phyloP scores from a whole-genome alignment of 2,329 filamentous ascomycete species.

The Penicillium italicum region DNA sequence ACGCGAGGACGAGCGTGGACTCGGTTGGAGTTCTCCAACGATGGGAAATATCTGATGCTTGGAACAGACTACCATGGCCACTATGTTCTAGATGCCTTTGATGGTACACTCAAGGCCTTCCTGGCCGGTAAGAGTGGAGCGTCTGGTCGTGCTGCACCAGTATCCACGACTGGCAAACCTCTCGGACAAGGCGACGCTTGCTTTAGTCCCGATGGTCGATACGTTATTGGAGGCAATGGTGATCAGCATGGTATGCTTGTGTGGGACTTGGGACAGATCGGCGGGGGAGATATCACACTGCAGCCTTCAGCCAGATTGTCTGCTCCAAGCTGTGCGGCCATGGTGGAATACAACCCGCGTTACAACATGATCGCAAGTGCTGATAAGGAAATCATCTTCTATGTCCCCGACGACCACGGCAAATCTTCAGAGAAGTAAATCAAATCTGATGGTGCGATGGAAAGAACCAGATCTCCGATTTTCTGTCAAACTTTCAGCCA shows the following conservation, averaged over 20 bases:
- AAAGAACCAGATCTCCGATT: not conserved
- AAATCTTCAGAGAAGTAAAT: slow-evolving; percentile 34
- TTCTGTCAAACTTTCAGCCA: not conserved
- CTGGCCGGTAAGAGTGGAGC: slow-evolving; percentile 51
- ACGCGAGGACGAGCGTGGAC: slow-evolving; percentile 64
- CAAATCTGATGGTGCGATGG: not conserved
- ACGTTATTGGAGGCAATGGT: slow-evolving; percentile 74
- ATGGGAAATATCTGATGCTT: slow-evolving; percentile 81
- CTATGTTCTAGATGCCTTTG: slow-evolving; percentile 90
- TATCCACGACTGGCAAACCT: slow-evolving; percentile 54
- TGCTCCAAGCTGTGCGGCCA: slow-evolving; percentile 59
- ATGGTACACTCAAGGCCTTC: slow-evolving; percentile 73
- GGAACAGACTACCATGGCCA: slow-evolving; percentile 82
- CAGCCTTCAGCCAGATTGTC: slow-evolving; percentile 40
- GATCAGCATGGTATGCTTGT: slow-evolving; percentile 69
- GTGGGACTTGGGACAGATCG: slow-evolving; percentile 71
- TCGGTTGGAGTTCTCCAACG: slow-evolving; percentile 91
- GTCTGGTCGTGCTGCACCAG: slow-evolving; percentile 49
- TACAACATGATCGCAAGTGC: slow-evolving; percentile 90
- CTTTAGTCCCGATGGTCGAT: slow-evolving; percentile 85
- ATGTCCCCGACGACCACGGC: slow-evolving; percentile 64
- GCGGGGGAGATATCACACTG: slow-evolving; percentile 53
- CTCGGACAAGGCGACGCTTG: slow-evolving; percentile 70
- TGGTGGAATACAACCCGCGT: slow-evolving; percentile 83
- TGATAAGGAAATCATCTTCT: slow-evolving; percentile 77